These are phyloP conservation scores for Fraxinus platypoda DNA, from an alignment of 305 asterid species.

Conservation along the genomic window DNA sequence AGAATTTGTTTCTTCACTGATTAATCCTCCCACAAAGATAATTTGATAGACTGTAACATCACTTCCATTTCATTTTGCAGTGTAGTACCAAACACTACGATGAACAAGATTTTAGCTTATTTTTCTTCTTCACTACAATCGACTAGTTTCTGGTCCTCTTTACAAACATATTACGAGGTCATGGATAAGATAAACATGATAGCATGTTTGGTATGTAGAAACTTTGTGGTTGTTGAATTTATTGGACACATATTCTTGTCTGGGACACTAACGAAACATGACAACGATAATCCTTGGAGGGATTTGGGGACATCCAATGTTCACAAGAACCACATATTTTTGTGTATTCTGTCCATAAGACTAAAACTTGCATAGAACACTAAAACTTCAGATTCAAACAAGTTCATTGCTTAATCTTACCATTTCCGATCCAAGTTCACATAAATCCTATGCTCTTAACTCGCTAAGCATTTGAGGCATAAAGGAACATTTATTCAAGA, in stretches of 20 bases:
- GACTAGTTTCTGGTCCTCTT: not conserved
- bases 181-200: not conserved
- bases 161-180: not conserved
- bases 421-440: conserved; percentile 34
- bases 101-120: not conserved
- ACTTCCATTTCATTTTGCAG: not conserved
- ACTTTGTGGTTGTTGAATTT: not conserved
- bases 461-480: conserved; percentile 28
- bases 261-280: too few species aligned
- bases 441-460: conserved; percentile 32
- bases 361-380: not conserved
- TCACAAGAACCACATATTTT: not conserved
- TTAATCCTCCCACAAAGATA: not conserved
- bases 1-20: conserved; percentile 22
- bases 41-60: not conserved
- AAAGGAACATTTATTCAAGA: conserved; percentile 18
- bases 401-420: conserved; percentile 23
- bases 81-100: not conserved
- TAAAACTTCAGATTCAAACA: not conserved
- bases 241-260: too few species aligned
- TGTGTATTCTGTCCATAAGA: not conserved
- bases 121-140: not conserved
- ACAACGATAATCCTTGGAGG: too few species aligned
- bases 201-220: not conserved
- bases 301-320: too few species aligned